Evolutionary conservation across 2,329 filamentous ascomycete species (phyloP), one percentile per base, ranked within the genome.

Genomic region (Mariannaea elegans): DNA sequence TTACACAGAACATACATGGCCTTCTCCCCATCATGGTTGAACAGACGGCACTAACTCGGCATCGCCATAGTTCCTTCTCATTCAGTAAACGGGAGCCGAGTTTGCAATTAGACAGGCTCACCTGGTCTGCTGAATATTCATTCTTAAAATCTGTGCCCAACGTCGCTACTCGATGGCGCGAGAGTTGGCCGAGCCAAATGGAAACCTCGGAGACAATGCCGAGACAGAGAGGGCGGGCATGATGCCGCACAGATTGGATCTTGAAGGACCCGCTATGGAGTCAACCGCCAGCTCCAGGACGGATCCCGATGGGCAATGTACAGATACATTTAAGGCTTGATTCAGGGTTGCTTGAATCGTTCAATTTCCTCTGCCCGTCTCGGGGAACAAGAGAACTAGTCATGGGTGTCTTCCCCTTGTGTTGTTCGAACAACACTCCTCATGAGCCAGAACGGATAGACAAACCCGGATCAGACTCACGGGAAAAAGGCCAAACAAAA

Each of bases 121-220:
- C 56, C 34, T 53, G 56, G 51, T 23, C 36, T 39, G 38, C 27
- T 31, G 44, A 42, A 48, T 29, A 13, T 42, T 59, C 44, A 9
- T 21, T 36, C 36, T 45, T 31, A 36, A 36, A 7, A n/a, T 13
- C 5, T 36, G 44, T 34, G 23, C 36, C 47, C 47, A 57, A 52
- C 41, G 36, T 42, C 10, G 4, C 29, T 36, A n/a, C 10, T 41
- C 39, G 45, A 27, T 39, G 23, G 38, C 23, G 24, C 44, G 31
- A 46, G 36, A 34, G 34, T 36, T 49, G 34, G 18, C 18, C 31
- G 34, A 51, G 41, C 16, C 49, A 47, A 24, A n/a, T 16, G 42
- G 7, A 31, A 16, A 27, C 21, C 16, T 59, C 56, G 56, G 56
- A 50, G 56, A 59, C 38, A 44, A 59, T 34, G 50, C 56, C 56